A percentile compares a stretch with the other conserved stretches of the same genome.
Evolutionary conservation across 2,329 filamentous ascomycete species (phyloP).

Genomic region (Aspergillus transmontanensis): DNA sequence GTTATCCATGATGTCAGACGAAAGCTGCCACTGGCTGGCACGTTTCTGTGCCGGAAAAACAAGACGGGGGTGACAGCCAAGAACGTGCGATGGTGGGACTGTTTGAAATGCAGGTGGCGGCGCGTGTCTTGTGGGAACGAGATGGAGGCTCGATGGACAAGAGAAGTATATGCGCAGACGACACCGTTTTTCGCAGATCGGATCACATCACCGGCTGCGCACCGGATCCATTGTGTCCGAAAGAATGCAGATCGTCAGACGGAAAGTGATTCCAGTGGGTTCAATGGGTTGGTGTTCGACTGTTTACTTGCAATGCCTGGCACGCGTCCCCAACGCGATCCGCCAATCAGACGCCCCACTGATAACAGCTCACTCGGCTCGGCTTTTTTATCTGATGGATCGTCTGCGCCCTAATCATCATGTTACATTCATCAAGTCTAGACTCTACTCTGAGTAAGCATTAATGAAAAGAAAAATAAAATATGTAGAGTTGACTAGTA

Average conservation of each 20-base stretch:
- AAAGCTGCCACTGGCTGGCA: not conserved
- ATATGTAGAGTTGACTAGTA: not conserved
- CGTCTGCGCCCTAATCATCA: no score
- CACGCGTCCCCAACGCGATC: slow-evolving; percentile 13
- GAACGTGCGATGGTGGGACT: not conserved
- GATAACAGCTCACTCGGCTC: slow-evolving; percentile 4
- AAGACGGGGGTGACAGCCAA: not conserved
- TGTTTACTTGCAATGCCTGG: slow-evolving; percentile 2
- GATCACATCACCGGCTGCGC: slow-evolving; percentile 19
- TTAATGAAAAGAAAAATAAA: not conserved
- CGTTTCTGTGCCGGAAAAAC: not conserved
- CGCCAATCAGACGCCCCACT: slow-evolving; percentile 12
- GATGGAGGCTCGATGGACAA: not conserved
- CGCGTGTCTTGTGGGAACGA: not conserved
- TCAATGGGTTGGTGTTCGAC: not conserved
- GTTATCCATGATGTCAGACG: slow-evolving; percentile 35
- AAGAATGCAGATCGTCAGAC: slow-evolving; percentile 16
- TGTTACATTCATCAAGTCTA: no score
- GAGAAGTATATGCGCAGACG: not conserved
- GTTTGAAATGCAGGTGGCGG: not conserved
- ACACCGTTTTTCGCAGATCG: not conserved
- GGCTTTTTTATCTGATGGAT: not conserved
- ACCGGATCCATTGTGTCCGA: slow-evolving; percentile 18
- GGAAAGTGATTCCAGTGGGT: not conserved
- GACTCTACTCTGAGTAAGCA: no score